Evolutionary conservation across 805 yeast genomes (phyloP), one percentile per base, ranked within the genome.

Genomic region (Lachancea thermotolerans): DNA sequence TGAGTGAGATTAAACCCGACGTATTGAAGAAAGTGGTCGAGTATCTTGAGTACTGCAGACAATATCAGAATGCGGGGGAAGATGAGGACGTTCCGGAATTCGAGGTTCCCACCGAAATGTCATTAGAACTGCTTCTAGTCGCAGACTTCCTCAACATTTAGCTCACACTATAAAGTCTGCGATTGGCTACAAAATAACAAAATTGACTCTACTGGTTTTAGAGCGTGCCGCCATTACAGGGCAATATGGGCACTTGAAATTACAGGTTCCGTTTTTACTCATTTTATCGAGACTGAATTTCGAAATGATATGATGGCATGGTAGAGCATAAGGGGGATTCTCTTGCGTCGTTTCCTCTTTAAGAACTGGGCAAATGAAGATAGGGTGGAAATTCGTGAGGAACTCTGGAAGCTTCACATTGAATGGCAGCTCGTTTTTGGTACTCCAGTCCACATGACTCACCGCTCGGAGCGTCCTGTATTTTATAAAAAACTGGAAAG

Each of bases 71-170:
- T 41, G 75, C 72, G 0, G 74, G 70, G 30, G 52, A 59, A 6
- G 67, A 64, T 21, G 54, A 47, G 7, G 81, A 77, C 41, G 77
- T 85, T 6, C 95, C 96, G 0, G 93, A 85, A 45, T 93, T 93
- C 64, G 84, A 85, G 32, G 79, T 93, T 2, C 96, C 98, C 1
- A 90, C 97, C 0, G 97, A 88, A 53, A 76, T 91, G 78, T 96
- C 98, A 0, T 69, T 91, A 49, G 98, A 93, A 60, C 68, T 91
- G 53, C 66, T 93, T 37, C 91, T 93, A 32, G 96, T 95, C 21
- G 96, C 98, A 1, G 99, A 93, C 60, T 91, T 78, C 60, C 50
- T 64, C 42, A 53, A 57, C 51, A 54, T 65, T 44, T 57, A 50
- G 27, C 21, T 8, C 16, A 17, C 7, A 21, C 10, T 9, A 14